Conservation (phyloP, 768 basidiomycete genomes). For the Tylopilus balloui region DNA sequence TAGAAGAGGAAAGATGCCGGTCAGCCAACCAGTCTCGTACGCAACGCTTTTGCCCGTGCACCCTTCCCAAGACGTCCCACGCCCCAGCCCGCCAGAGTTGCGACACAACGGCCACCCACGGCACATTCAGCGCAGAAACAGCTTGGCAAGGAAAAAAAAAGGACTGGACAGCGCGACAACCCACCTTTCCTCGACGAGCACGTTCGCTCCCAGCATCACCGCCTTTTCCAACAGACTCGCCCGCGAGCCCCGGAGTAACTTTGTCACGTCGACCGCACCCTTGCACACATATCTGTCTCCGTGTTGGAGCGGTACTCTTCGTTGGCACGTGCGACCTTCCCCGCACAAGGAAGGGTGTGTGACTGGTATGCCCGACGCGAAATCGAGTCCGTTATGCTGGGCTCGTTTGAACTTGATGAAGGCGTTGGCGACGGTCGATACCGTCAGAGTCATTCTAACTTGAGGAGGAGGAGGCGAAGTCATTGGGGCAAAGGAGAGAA, state of each 20-base stretch:
- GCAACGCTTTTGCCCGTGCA: neutral
- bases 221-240: constrained; percentile 48
- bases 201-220: constrained; percentile 48
- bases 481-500: constrained; percentile 4
- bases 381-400: constrained; percentile 32
- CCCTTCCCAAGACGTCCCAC: too few relatives aligned
- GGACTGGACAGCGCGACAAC: constrained; percentile 28
- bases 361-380: constrained; percentile 35
- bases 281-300: constrained; percentile 51
- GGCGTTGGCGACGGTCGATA: constrained; percentile 45
- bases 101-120: neutral
- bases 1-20: neutral
- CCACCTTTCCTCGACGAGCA: constrained; percentile 66
- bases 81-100: neutral
- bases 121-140: neutral
- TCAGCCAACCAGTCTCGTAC: constrained; percentile 4
- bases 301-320: constrained; percentile 33
- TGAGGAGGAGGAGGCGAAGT: constrained; percentile 21
- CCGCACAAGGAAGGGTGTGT: constrained; percentile 35
- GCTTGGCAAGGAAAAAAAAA: neutral
- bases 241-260: constrained; percentile 54
- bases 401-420: constrained; percentile 51
- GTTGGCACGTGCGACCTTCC: constrained; percentile 23
- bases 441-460: constrained; percentile 20
- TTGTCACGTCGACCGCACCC: constrained; percentile 57